Base-by-base conservation (phyloP, 1,139 yeast species). In the Scheffersomyces stambukii region DNA sequence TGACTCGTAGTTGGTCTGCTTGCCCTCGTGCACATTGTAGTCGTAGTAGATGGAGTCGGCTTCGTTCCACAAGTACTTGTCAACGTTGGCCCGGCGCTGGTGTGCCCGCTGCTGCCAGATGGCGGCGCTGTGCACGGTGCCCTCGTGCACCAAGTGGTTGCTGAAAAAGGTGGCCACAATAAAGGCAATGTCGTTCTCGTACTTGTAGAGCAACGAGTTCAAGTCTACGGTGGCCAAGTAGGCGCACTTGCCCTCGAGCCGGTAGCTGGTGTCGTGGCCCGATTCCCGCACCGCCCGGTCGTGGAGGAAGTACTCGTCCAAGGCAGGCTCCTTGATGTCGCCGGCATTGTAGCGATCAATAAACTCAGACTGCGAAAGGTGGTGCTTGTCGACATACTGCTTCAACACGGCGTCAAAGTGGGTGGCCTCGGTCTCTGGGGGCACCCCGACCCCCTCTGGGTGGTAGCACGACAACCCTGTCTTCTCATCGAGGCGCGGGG, bases 281-380 rank as follows among this genome's bases (percentile, higher is more conserved):
- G 94, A 81, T 57, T 91, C 98, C 49, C 98, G 75, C 10, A 91
- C 95, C 1, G 95, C 97, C 37, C 97, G 71, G 55, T 91, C 98
- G 52, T 91, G 96, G 32, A 84, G 56, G 54, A 91, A 85, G 55
- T 86, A 93, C 40, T 78, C 88, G 49, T 91, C 98, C 33, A 91
- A 65, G 10, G 67, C 77, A 0, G 95, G 94, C 46, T 86, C 96
- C 6, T 59, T 37, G 17, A 89, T 67, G 33, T 66, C 59, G 5
- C 81, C 81, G 27, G 64, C 57, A 48, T 91, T 86, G 59, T 89
- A 91, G 52, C 67, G 62, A 28, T 64, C 62, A 40, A 81, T 74
- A 50, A 91, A 86, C 40, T 83, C 88, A n/a, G 70, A 74, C 35
- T 84, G 70, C 0, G 78, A 36, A 8, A 81, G 56, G 3, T 67